These are phyloP conservation scores for Cucurbita maxima DNA, from an alignment of 306 rosid genomes.

Conservation along the genomic window DNA sequence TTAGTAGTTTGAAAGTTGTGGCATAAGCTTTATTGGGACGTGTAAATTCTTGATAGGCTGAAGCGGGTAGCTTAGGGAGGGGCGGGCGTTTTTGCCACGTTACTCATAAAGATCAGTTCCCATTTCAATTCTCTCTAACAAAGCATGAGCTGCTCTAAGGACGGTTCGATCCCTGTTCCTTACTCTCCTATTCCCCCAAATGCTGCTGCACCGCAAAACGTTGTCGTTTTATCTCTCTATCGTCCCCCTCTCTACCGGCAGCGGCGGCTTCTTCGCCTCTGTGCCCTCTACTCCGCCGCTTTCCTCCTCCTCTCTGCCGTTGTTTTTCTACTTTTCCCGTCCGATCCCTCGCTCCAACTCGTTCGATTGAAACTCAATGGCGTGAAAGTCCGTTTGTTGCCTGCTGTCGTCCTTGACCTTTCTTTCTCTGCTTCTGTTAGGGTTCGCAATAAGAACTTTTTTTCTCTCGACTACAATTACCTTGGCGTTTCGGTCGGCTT, in stretches of 20 bases:
- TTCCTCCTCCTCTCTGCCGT: constrained; percentile 26
- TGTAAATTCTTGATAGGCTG: background rate
- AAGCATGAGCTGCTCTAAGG: constrained; percentile 26
- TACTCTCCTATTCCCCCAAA: constrained; percentile 41
- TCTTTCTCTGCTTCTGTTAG: constrained; percentile 44
- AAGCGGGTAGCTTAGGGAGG: background rate
- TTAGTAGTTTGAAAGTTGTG: too few species aligned
- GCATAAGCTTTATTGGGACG: background rate
- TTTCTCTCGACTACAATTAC: constrained; percentile 45
- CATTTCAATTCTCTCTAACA: background rate
- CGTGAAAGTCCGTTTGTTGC: constrained; percentile 30
- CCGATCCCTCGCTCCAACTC: constrained; percentile 47
- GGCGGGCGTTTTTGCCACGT: background rate
- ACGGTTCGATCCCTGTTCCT: constrained; percentile 12
- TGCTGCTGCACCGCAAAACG: constrained; percentile 20
- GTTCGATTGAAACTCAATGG: constrained; percentile 40
- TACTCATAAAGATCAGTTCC: background rate
- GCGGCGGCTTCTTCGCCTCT: constrained; percentile 7
- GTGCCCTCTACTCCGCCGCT: constrained; percentile 9
- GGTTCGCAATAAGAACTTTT: constrained; percentile 52
- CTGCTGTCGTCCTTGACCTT: constrained; percentile 36
- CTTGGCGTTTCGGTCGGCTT: constrained; percentile 51
- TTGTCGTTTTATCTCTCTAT: constrained; percentile 49
- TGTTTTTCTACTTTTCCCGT: constrained; percentile 43
- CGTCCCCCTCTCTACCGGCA: background rate